phyloP scores from a whole-genome alignment of 2,329 filamentous ascomycete genomes.

The Aspergillus sp. region DNA sequence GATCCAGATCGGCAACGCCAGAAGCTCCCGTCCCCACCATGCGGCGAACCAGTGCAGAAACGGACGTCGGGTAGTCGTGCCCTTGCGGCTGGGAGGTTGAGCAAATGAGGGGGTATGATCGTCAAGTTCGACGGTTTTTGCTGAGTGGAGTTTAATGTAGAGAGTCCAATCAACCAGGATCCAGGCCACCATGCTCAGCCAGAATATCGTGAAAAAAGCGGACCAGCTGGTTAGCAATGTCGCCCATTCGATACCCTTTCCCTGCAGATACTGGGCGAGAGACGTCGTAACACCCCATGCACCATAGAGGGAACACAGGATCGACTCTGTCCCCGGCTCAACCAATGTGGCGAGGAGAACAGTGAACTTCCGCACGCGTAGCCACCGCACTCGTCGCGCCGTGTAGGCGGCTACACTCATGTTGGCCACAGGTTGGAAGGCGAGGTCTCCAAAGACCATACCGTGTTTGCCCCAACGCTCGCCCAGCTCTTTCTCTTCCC shows the following conservation, averaged over 20 bases:
- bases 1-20: constrained; percentile 83
- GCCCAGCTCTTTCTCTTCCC: constrained; percentile 28
- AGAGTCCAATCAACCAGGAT: constrained; percentile 64
- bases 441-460: constrained; percentile 75
- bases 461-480: constrained; percentile 64
- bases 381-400: constrained; percentile 75
- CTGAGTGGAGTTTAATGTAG: constrained; percentile 66
- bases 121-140: constrained; percentile 61
- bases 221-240: constrained; percentile 58
- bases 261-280: constrained; percentile 52
- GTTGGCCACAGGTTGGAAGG: constrained; percentile 77
- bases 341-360: constrained; percentile 82
- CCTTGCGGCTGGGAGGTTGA: constrained; percentile 36
- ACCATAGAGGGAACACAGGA: constrained; percentile 74
- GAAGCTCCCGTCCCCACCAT: constrained; percentile 74
- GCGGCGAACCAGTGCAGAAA: constrained; percentile 67
- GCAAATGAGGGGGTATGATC: constrained; percentile 68
- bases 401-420: constrained; percentile 73
- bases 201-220: constrained; percentile 59
- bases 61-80: constrained; percentile 42
- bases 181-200: constrained; percentile 60
- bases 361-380: constrained; percentile 89
- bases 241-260: constrained; percentile 31
- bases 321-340: constrained; percentile 82
- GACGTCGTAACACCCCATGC: constrained; percentile 66